A percentile compares a stretch with the other conserved stretches of the same genome.
These are phyloP conservation scores for Rhamnella rubrinervis DNA, from an alignment of 331 rosid species.

Conservation along the genomic window DNA sequence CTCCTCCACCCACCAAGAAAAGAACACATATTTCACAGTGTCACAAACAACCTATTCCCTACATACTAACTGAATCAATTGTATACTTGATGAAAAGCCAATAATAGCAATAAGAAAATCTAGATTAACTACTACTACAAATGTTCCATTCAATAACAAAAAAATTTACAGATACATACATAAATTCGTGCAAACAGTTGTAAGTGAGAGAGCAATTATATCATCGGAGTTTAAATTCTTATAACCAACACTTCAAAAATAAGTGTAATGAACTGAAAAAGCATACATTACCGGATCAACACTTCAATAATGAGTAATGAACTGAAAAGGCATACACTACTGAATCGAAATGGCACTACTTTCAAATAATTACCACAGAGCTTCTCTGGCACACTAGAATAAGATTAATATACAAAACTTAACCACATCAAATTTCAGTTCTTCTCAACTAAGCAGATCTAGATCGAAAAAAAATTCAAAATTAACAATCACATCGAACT, in stretches of 20 bases:
- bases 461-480: neutral
- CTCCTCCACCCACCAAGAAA: neutral
- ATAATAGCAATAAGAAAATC: too few species aligned
- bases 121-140: too few species aligned
- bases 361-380: neutral
- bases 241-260: too few species aligned
- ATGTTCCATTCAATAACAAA: too few species aligned
- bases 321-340: neutral
- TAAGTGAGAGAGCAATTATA: too few species aligned
- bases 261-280: neutral
- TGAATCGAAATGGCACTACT: neutral
- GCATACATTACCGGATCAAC: neutral
- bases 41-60: too few species aligned
- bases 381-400: neutral
- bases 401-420: neutral
- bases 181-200: too few species aligned
- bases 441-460: slow-evolving; percentile 5
- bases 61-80: too few species aligned
- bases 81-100: too few species aligned
- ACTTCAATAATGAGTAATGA: neutral
- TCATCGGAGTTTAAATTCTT: too few species aligned
- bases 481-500: neutral
- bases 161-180: too few species aligned
- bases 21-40: too few species aligned
- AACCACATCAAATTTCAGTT: neutral